phyloP scores from a whole-genome alignment of 1,139 yeast species.

The Lodderomyces metapsilosis region DNA sequence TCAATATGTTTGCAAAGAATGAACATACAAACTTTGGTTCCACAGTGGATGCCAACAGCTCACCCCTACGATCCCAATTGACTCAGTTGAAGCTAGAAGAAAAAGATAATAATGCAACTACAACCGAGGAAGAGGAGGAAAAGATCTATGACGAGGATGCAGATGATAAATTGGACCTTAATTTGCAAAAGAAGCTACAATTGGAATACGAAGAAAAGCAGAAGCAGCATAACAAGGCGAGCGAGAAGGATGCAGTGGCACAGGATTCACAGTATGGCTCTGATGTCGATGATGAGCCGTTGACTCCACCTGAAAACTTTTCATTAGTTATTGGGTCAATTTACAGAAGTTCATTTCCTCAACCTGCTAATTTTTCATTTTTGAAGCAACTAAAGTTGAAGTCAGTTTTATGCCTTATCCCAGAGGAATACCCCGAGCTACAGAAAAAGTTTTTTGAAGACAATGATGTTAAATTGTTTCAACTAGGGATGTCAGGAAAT shows the following conservation, averaged over 20 bases:
- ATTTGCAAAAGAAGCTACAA: constrained; percentile 22
- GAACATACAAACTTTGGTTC: neutral
- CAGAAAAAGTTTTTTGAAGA: constrained; percentile 61
- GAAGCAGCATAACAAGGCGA: neutral
- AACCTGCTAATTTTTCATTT: constrained; percentile 75
- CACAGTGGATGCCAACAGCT: constrained; percentile 14
- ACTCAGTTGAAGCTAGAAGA: constrained; percentile 28
- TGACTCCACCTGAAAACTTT: constrained; percentile 88
- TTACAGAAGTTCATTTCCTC: constrained; percentile 87
- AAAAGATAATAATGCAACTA: constrained; percentile 16
- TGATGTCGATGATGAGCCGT: constrained; percentile 15
- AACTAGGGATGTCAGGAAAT: constrained; percentile 92
- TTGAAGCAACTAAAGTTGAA: constrained; percentile 61
- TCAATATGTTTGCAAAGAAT: neutral
- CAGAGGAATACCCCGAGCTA: constrained; percentile 86
- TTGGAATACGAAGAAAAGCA: constrained; percentile 17
- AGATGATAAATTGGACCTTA: constrained; percentile 41
- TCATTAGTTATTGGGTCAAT: constrained; percentile 78
- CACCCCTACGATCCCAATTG: constrained; percentile 35
- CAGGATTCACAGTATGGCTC: neutral
- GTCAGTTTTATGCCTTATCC: constrained; percentile 79
- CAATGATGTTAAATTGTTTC: constrained; percentile 69
- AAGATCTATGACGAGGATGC: constrained; percentile 40
- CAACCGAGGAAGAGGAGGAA: constrained; percentile 22
- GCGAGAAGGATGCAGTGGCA: neutral